Evolutionary conservation across 2,329 filamentous ascomycete genomes (phyloP).

Genomic region (Fonsecaea monophora): DNA sequence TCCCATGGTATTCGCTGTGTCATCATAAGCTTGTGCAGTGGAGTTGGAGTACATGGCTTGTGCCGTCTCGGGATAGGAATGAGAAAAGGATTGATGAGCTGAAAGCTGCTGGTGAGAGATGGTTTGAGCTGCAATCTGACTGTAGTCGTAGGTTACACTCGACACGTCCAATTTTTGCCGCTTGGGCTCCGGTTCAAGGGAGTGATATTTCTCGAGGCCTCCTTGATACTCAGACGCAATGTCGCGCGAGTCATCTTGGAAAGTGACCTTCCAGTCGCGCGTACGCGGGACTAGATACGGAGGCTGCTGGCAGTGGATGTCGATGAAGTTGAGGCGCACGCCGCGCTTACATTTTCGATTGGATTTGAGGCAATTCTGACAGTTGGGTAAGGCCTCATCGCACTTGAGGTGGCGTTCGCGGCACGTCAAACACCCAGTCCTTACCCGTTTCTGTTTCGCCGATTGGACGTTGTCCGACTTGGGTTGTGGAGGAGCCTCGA

Average conservation of each 20-base stretch:
- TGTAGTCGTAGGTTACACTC: slow-evolving; percentile 43
- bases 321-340: slow-evolving; percentile 88
- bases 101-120: slow-evolving; percentile 59
- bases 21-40: slow-evolving; percentile 44
- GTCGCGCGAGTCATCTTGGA: slow-evolving; percentile 85
- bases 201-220: slow-evolving; percentile 75
- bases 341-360: slow-evolving; percentile 85
- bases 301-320: slow-evolving; percentile 72
- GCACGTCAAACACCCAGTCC: slow-evolving; percentile 90
- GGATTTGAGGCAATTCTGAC: slow-evolving; percentile 86
- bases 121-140: slow-evolving; percentile 45
- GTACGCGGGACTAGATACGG: slow-evolving; percentile 66
- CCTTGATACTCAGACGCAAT: slow-evolving; percentile 91
- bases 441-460: slow-evolving; percentile 78
- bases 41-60: slow-evolving; percentile 51
- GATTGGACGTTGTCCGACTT: slow-evolving; percentile 28
- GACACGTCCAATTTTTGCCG: slow-evolving; percentile 39
- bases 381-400: slow-evolving; percentile 73
- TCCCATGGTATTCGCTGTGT: slow-evolving; percentile 40
- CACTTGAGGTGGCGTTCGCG: slow-evolving; percentile 89
- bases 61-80: slow-evolving; percentile 52
- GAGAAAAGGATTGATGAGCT: slow-evolving; percentile 28
- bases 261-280: slow-evolving; percentile 74
- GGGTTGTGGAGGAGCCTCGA: slow-evolving; percentile 27
- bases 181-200: slow-evolving; percentile 53